These are phyloP conservation scores for Dactylellina parvicollis DNA, from an alignment of 2,329 filamentous ascomycete species.

Conservation along the genomic window DNA sequence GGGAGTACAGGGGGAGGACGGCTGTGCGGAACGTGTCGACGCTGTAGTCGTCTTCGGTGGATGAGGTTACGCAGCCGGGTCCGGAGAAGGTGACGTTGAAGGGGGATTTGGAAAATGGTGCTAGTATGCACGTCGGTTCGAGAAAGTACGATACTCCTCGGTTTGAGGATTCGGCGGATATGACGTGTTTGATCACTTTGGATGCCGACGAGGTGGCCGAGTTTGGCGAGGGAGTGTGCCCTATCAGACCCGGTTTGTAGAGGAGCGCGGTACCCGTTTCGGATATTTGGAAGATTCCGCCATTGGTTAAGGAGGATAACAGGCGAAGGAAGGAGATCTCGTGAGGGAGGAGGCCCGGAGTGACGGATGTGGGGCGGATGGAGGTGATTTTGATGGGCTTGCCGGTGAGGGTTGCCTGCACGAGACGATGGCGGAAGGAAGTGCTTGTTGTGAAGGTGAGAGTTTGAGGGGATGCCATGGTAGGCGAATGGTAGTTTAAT, in stretches of 20 bases:
- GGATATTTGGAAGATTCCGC: slow-evolving; percentile 91
- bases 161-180: slow-evolving; percentile 76
- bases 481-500: neutral
- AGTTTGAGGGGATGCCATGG: slow-evolving; percentile 63
- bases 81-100: slow-evolving; percentile 91
- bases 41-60: slow-evolving; percentile 87
- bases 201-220: slow-evolving; percentile 61
- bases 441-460: slow-evolving; percentile 85
- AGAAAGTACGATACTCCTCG: slow-evolving; percentile 92
- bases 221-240: slow-evolving; percentile 60
- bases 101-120: slow-evolving; percentile 90
- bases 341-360: slow-evolving; percentile 87
- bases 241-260: slow-evolving; percentile 91
- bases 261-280: slow-evolving; percentile 94
- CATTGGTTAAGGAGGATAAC: slow-evolving; percentile 93
- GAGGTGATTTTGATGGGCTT: slow-evolving; percentile 89
- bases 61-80: slow-evolving; percentile 88
- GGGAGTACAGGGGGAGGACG: slow-evolving; percentile 85
- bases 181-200: slow-evolving; percentile 81
- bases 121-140: slow-evolving; percentile 85
- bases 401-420: slow-evolving; percentile 90
- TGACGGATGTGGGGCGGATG: slow-evolving; percentile 87
- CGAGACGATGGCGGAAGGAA: slow-evolving; percentile 81
- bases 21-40: slow-evolving; percentile 94
- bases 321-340: slow-evolving; percentile 96